These are phyloP conservation scores for Onygenales sp. DNA, from an alignment of 2,329 filamentous ascomycete genomes.

Conservation along the genomic window DNA sequence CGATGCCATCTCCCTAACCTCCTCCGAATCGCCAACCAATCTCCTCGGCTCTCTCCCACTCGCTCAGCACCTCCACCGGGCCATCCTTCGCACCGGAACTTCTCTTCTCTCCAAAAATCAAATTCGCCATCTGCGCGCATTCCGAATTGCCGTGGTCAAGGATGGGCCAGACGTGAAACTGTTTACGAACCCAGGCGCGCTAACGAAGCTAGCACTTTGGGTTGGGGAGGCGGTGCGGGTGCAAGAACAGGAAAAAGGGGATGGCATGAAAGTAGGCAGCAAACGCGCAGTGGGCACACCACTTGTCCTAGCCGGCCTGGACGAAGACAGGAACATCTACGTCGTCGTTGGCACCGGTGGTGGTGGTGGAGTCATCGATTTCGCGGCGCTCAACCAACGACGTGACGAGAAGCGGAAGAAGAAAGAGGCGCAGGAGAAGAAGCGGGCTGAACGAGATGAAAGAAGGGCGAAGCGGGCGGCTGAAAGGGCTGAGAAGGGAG, in stretches of 20 bases:
- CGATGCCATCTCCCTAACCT: conserved; percentile 43
- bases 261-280: conserved; percentile 44
- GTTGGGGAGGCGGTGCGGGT: conserved; percentile 85
- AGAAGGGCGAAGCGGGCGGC: conserved; percentile 51
- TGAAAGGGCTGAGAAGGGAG: conserved; percentile 41
- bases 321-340: conserved; percentile 80
- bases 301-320: conserved; percentile 79
- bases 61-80: conserved; percentile 80
- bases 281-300: conserved; percentile 54
- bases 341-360: conserved; percentile 88
- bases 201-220: conserved; percentile 92
- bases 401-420: conserved; percentile 55
- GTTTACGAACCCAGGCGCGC: conserved; percentile 83
- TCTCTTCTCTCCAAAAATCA: conserved; percentile 87
- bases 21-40: conserved; percentile 32
- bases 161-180: conserved; percentile 86
- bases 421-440: conserved; percentile 53
- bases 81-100: conserved; percentile 87
- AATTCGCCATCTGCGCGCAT: conserved; percentile 83
- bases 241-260: conserved; percentile 74
- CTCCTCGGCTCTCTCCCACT: conserved; percentile 71
- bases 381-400: conserved; percentile 58
- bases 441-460: conserved; percentile 53
- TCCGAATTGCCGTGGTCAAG: conserved; percentile 91
- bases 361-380: conserved; percentile 62